A percentile compares a stretch with the other conserved stretches of the same genome.
Conservation (phyloP, 2,329 filamentous ascomycete species). For the Nothomitra cinnamomea region DNA sequence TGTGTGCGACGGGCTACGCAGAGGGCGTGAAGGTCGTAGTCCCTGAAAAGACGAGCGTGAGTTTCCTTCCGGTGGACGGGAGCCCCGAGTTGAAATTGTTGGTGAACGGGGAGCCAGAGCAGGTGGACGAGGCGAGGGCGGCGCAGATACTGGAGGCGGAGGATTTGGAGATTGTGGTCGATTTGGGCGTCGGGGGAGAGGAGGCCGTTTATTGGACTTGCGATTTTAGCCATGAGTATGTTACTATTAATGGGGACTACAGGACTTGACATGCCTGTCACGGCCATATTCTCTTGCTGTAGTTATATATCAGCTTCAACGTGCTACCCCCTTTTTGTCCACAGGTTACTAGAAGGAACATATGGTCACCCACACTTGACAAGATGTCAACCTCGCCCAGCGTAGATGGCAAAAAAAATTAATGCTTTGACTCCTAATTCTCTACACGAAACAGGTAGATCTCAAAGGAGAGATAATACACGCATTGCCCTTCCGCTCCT, state of each 20-base stretch:
- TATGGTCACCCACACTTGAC: too few species aligned
- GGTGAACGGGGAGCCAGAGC: conserved; percentile 64
- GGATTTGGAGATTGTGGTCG: conserved; percentile 63
- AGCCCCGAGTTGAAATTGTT: conserved; percentile 59
- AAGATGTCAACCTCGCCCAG: too few species aligned
- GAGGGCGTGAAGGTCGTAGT: conserved; percentile 46
- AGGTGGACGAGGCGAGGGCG: conserved; percentile 59
- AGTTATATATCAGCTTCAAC: too few species aligned
- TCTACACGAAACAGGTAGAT: too few species aligned
- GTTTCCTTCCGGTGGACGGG: conserved; percentile 64
- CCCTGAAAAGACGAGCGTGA: conserved; percentile 57
- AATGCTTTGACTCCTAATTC: too few species aligned
- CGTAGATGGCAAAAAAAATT: too few species aligned
- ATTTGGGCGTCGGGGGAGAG: conserved; percentile 47
- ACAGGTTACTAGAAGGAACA: too few species aligned
- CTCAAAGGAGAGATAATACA: too few species aligned
- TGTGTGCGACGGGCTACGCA: conserved; percentile 82
- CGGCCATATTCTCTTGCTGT: too few species aligned
- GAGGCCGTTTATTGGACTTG: conserved; percentile 70
- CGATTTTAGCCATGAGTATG: conserved; percentile 73
- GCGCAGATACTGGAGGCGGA: conserved; percentile 62
- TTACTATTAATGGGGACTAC: conserved; percentile 53
- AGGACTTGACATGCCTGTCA: too few species aligned
- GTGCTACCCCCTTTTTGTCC: too few species aligned
- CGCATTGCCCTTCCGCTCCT: too few species aligned